Evolutionary conservation across 805 yeast genomes (phyloP).

Genomic region (Wickerhamomyces pijperi): DNA sequence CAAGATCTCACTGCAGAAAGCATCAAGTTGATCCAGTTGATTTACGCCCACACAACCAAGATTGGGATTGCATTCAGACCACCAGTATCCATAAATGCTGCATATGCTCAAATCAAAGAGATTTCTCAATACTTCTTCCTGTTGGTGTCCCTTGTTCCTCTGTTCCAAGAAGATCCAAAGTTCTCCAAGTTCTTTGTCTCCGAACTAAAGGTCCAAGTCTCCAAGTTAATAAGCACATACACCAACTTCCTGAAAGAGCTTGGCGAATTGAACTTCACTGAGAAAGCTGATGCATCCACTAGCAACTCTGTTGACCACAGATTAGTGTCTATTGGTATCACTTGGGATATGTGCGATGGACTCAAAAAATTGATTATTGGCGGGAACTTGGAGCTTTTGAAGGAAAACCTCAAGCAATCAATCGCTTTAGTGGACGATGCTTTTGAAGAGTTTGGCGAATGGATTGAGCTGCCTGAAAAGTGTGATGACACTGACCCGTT

Average conservation of each 20-base stretch:
- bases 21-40: conserved; percentile 42
- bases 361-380: conserved; percentile 28
- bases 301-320: conserved; percentile 26
- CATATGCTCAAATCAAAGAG: conserved; percentile 36
- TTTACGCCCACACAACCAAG: conserved; percentile 71
- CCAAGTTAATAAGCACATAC: conserved; percentile 10
- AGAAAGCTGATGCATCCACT: conserved; percentile 16
- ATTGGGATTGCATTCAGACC: conserved; percentile 62
- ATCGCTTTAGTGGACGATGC: conserved; percentile 46
- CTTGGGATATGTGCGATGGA: conserved; percentile 60
- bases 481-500: conserved; percentile 39
- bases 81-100: conserved; percentile 38
- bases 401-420: conserved; percentile 31
- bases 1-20: conserved; percentile 44
- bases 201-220: conserved; percentile 11
- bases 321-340: conserved; percentile 48
- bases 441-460: conserved; percentile 54
- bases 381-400: conserved; percentile 47
- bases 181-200: conserved; percentile 22
- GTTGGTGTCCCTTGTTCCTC: conserved; percentile 33
- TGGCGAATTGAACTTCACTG: conserved; percentile 11
- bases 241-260: conserved; percentile 15
- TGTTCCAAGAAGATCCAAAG: conserved; percentile 24
- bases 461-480: conserved; percentile 52
- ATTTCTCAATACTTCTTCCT: conserved; percentile 32